phyloP scores from a whole-genome alignment of 768 basidiomycete species.

The Naematelia encephala region DNA sequence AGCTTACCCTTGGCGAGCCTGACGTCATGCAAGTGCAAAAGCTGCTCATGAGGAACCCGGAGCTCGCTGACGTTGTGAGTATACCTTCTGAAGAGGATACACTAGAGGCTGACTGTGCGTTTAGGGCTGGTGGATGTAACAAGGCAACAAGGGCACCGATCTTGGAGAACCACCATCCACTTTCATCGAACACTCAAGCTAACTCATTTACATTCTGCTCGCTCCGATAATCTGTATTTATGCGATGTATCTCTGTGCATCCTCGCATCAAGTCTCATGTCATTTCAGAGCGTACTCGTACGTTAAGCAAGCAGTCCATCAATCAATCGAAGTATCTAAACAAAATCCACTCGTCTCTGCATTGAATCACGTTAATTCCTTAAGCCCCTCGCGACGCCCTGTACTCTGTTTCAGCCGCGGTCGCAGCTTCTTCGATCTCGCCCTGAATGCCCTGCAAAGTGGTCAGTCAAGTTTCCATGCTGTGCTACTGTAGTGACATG shows the following conservation, averaged over 20 bases:
- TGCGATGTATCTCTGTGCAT: not conserved
- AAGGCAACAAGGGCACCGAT: not conserved
- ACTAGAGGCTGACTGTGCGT: constrained; percentile 13
- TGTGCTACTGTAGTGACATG: not conserved
- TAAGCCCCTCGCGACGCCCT: constrained; percentile 56
- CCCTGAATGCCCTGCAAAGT: constrained; percentile 62
- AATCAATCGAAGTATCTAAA: not conserved
- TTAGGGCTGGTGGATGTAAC: constrained; percentile 45
- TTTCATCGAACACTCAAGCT: not conserved
- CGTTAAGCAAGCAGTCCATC: not conserved
- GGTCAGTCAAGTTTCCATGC: constrained; percentile 6
- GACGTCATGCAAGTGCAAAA: constrained; percentile 45
- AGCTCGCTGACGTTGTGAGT: constrained; percentile 38
- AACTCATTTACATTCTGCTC: not conserved
- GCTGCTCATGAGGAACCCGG: constrained; percentile 37
- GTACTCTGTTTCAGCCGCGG: constrained; percentile 92
- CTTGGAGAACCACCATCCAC: constrained; percentile 1
- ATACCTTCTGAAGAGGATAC: not conserved
- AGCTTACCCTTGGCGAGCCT: constrained; percentile 13
- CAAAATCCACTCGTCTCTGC: constrained; percentile 2
- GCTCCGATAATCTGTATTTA: not conserved
- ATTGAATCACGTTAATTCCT: not conserved
- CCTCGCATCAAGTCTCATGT: not conserved
- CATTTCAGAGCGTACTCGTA: not conserved
- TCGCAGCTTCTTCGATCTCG: constrained; percentile 87